Percentiles rank a stretch among this genome's conserved stretches.
These are phyloP conservation scores for Bimuria novae-zelandiae DNA, from an alignment of 2,329 filamentous ascomycete genomes.

Conservation along the genomic window DNA sequence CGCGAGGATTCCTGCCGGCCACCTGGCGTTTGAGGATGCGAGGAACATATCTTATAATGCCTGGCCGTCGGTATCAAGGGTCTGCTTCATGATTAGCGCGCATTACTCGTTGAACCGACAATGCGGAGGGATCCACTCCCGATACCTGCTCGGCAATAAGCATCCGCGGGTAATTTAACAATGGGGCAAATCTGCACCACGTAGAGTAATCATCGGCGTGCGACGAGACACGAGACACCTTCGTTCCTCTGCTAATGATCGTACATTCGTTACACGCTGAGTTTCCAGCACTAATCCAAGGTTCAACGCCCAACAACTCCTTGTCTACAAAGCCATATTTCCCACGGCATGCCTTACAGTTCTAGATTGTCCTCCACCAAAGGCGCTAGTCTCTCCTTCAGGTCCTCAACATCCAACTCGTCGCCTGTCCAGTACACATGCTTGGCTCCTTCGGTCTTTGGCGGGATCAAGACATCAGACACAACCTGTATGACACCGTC, in stretches of 20 bases:
- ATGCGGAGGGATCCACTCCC: too few species aligned
- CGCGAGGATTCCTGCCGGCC: background rate
- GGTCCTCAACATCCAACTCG: slow-evolving; percentile 63
- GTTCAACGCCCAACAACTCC: background rate
- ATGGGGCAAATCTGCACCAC: too few species aligned
- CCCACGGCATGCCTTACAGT: slow-evolving; percentile 25
- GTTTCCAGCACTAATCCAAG: background rate
- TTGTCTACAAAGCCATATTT: background rate
- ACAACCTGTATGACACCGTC: slow-evolving; percentile 86
- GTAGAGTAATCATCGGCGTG: too few species aligned
- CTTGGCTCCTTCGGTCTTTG: slow-evolving; percentile 56
- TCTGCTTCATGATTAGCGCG: too few species aligned
- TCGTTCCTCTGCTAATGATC: background rate
- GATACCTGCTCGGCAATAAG: too few species aligned
- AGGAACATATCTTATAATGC: background rate
- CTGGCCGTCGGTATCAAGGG: too few species aligned
- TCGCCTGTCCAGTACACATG: slow-evolving; percentile 49
- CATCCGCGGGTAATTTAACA: too few species aligned
- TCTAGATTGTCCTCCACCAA: slow-evolving; percentile 39
- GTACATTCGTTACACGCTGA: background rate
- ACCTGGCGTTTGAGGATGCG: background rate
- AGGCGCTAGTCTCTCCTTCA: slow-evolving; percentile 57
- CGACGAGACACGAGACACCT: too few species aligned
- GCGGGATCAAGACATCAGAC: slow-evolving; percentile 74
- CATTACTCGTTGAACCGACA: too few species aligned